Evolutionary conservation across 495 filamentous ascomycete species (phyloP), one percentile per base, ranked within the genome.

Genomic region (Bombardia bombarda): DNA sequence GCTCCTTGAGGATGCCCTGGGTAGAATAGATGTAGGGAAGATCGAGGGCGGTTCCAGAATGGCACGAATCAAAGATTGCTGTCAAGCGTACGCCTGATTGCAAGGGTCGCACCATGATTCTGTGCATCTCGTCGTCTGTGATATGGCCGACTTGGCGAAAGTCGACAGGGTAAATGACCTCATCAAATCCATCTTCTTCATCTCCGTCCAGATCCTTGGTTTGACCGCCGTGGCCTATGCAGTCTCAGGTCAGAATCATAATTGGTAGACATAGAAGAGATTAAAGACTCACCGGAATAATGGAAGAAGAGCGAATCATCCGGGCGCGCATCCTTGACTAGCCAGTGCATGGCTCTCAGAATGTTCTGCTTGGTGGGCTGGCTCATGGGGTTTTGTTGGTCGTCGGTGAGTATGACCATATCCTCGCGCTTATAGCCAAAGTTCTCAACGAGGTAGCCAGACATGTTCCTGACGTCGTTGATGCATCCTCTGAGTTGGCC

Each of bases 21-120:
- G 90, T 96, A 48, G 84, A 90, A 75, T 98, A 98, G 62, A 98
- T 84, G 68, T 96, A 98, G 23, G 92, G 92, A 20, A 98, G 77
- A 59, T 98, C 92, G 52, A 98, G 74, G 6, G 89, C 92, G 7
- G 92, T 94, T 49, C 92, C 92, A 3, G 90, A 95, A 66, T 98
- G 92, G 69, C 92, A 98, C 10, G 90, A 95, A 67, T 98, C 92
- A 69, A 98, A 98, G 61, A 98, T 97, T 33, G 90, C 92, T 1
- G 92, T 98, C 39, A 98, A 71, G 22, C 92, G 81, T 18, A 95
- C 90, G 44, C 92, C 92, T 9, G 86, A 75, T 49, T 75, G 75
- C 12, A 98, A 70, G 7, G 87, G 79, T 34, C 67, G 68, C 38
- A 98, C 92, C 88, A 96, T 92, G 61, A 96, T 95, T 41, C 84